A percentile compares a stretch with the other conserved stretches of the same genome.
Evolutionary conservation across 2,329 filamentous ascomycete genomes (phyloP).

Genomic region (Helotiales sp.): DNA sequence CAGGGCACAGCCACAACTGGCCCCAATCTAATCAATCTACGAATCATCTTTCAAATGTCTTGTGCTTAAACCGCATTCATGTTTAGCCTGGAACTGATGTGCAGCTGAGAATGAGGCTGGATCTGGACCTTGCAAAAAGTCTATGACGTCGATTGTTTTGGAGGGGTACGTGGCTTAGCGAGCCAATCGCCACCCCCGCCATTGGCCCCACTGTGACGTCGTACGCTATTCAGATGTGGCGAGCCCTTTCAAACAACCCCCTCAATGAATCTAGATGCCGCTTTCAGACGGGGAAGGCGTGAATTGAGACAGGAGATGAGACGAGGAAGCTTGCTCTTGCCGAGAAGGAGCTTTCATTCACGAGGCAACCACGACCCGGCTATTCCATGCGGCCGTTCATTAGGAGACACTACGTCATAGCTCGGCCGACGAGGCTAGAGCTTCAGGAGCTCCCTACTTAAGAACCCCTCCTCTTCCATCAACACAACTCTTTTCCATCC

Average conservation of each 20-base stretch:
- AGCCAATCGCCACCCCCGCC: slow-evolving; percentile 18
- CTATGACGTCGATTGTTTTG: slow-evolving; percentile 24
- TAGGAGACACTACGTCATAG: slow-evolving; percentile 2
- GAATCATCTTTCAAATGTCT: not conserved
- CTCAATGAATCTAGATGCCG: slow-evolving; percentile 3
- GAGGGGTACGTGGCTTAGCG: slow-evolving; percentile 20
- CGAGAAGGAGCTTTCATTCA: not conserved
- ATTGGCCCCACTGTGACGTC: slow-evolving; percentile 33
- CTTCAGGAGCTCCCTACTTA: slow-evolving; percentile 9
- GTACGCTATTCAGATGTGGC: not conserved
- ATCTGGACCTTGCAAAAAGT: not conserved
- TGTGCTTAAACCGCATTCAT: not conserved
- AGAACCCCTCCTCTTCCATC: slow-evolving; percentile 20
- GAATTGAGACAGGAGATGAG: not conserved
- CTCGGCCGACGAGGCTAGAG: slow-evolving; percentile 9
- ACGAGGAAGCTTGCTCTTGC: not conserved
- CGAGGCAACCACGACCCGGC: not conserved
- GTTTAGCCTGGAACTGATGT: not conserved
- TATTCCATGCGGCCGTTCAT: not conserved
- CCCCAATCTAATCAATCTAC: not conserved
- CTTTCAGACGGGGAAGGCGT: not conserved
- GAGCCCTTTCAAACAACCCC: not conserved
- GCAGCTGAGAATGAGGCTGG: slow-evolving; percentile 4
- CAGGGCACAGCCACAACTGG: not conserved
- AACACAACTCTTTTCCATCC: slow-evolving; percentile 21